Base-by-base conservation (phyloP, 73 alveolate species). In the Paramecium sexaurelia region DNA sequence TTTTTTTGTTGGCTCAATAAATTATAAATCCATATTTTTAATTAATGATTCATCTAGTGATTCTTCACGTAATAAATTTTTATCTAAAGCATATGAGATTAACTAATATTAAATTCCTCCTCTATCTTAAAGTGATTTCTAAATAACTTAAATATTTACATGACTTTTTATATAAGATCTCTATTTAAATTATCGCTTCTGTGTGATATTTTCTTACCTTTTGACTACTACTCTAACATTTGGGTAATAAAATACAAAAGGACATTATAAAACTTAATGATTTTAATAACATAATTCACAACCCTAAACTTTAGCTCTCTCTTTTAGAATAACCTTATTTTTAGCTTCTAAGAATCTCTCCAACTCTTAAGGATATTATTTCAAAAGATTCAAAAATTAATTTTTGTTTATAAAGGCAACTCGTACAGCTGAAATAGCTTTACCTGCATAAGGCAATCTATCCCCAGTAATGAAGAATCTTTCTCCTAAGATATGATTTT, bases 171-270 rank as follows among this genome's bases (percentile, higher is more conserved):
- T 43, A 78, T 22, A 22, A 6, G 40, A 40, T 45, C 90, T 78
- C 11, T 32, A 45, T 78, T 78, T 78, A 45, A 37, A 78, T 6
- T 20, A 19, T 11, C 90, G 37, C 5, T 37, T 41, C 47, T 78
- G 17, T 0, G 43, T 39, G n/a, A 29, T 22, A 24, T 41, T 39
- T 13, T 78, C 90, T 43, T 39, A 40, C 41, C 73, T 78, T 39
- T 78, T 37, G 0, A 78, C 55, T 6, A 78, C 13, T 9, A 29
- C 45, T 78, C 90, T 78, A 40, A 78, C 47, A 40, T 78, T 78
- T 17, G 90, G 90, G 22, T 78, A 78, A 78, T 78, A 78, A 78
- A 78, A 78, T 1, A 78, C 90, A 78, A 78, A 78, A 8, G 90
- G 90, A 22, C 90, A 78, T n/a, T 37, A 19, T 78, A 45, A 78